Conservation (phyloP, 2,329 filamentous ascomycete species). For the Exophiala mesophila region DNA sequence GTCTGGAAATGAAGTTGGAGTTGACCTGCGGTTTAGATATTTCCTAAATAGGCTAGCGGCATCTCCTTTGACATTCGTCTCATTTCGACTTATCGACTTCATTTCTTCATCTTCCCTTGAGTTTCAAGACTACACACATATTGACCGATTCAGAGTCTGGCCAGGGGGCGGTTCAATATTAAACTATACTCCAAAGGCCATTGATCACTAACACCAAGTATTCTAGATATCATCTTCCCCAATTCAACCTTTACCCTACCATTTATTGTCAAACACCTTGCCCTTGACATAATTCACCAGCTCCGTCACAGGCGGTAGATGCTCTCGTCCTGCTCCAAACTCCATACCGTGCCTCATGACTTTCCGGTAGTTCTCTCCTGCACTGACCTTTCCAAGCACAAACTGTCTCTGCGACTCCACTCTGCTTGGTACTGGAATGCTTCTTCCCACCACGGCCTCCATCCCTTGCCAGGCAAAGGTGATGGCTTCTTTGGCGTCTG, state of each 20-base stretch:
- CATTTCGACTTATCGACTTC: too few species aligned
- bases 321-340: conserved; percentile 44
- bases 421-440: conserved; percentile 50
- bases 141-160: too few species aligned
- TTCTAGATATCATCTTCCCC: too few species aligned
- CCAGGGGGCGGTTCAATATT: too few species aligned
- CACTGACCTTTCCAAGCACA: conserved; percentile 52
- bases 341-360: conserved; percentile 50
- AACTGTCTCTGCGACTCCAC: conserved; percentile 50
- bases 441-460: conserved; percentile 53
- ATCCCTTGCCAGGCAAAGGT: conserved; percentile 59
- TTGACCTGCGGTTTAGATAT: too few species aligned
- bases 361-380: conserved; percentile 51
- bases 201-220: too few species aligned
- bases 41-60: too few species aligned
- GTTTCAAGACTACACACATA: too few species aligned
- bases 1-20: too few species aligned
- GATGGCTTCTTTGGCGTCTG: conserved; percentile 55
- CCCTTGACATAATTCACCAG: conserved; percentile 49
- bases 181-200: too few species aligned
- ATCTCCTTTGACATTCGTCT: too few species aligned
- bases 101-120: too few species aligned
- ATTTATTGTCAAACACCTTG: conserved; percentile 46
- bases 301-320: conserved; percentile 46
- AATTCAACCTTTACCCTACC: conserved; percentile 25